Evolutionary conservation across 805 yeast species (phyloP).

Genomic region (Wickerhamiella alocasiicola): DNA sequence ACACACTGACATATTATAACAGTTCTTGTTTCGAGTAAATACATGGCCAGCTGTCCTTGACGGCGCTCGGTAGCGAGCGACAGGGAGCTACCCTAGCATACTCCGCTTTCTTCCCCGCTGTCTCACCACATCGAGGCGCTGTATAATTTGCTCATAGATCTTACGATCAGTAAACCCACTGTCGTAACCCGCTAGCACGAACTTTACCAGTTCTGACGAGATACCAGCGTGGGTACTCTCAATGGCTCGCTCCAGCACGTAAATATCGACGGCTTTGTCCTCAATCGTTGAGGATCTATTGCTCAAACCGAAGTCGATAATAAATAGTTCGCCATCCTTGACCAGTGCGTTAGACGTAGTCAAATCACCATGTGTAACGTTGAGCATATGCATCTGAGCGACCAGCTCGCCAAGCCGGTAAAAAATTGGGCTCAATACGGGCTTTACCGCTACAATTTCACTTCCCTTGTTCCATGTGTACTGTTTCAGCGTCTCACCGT

Average conservation of each 20-base stretch:
- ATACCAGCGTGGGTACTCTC: constrained; percentile 77
- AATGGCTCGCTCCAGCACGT: constrained; percentile 86
- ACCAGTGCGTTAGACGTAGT: constrained; percentile 75
- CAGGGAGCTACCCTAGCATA: constrained; percentile 54
- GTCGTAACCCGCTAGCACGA: constrained; percentile 62
- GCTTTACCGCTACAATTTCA: constrained; percentile 10
- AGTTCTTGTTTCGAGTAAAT: too few species aligned
- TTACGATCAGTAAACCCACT: constrained; percentile 15
- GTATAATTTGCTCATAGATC: constrained; percentile 38
- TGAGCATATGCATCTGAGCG: constrained; percentile 54
- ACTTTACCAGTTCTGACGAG: constrained; percentile 48
- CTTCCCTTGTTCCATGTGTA: constrained; percentile 26
- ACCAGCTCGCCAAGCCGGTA: constrained; percentile 38
- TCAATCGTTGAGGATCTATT: constrained; percentile 50
- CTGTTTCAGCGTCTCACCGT: constrained; percentile 33
- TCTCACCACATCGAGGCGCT: constrained; percentile 70
- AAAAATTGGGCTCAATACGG: too few species aligned
- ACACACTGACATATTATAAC: too few species aligned
- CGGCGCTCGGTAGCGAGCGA: too few species aligned
- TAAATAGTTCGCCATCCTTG: constrained; percentile 28
- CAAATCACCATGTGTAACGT: constrained; percentile 85
- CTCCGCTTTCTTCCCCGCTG: constrained; percentile 90
- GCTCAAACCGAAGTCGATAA: constrained; percentile 89
- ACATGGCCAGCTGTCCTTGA: too few species aligned
- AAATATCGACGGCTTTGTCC: constrained; percentile 94